Percentiles rank a stretch among this genome's conserved stretches.
These are phyloP conservation scores for Linum usitatissimum DNA, from an alignment of 345 rosid species.

Conservation along the genomic window DNA sequence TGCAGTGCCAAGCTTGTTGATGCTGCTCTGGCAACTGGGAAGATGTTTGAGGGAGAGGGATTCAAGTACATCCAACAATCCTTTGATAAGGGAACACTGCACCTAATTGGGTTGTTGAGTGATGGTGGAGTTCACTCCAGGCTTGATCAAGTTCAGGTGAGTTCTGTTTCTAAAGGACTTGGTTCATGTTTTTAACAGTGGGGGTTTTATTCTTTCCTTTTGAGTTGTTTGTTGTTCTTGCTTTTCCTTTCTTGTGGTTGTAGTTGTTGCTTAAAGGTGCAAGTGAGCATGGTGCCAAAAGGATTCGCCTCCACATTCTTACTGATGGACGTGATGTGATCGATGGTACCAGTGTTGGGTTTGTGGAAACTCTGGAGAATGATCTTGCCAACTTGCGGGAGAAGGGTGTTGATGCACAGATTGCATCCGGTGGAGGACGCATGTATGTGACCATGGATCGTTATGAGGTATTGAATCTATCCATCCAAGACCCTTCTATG, in stretches of 20 bases:
- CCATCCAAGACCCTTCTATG: not conserved
- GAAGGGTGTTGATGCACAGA: constrained; percentile 78
- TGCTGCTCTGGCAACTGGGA: constrained; percentile 77
- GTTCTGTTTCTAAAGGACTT: not conserved
- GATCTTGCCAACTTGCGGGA: constrained; percentile 46
- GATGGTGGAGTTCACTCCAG: constrained; percentile 99
- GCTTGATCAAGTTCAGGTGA: constrained; percentile 80
- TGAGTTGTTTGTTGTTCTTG: not conserved
- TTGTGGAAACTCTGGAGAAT: constrained; percentile 70
- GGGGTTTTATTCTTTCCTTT: not conserved
- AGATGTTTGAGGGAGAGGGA: constrained; percentile 74
- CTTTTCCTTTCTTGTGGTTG: constrained; percentile 8
- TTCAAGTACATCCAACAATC: constrained; percentile 57
- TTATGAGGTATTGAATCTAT: constrained; percentile 49
- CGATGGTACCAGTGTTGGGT: constrained; percentile 87
- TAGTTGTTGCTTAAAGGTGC: constrained; percentile 84
- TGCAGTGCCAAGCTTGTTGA: constrained; percentile 91
- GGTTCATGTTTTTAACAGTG: not conserved
- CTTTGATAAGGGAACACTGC: constrained; percentile 54
- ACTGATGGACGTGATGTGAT: constrained; percentile 98
- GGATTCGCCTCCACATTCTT: constrained; percentile 81
- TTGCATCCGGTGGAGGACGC: constrained; percentile 99
- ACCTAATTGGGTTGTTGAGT: constrained; percentile 82
- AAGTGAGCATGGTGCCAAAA: constrained; percentile 71
- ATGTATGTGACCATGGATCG: constrained; percentile 97